Percentiles rank a stretch among this genome's conserved stretches.
phyloP scores from a whole-genome alignment of 2,329 filamentous ascomycete genomes.

The Blumeria hordei region DNA sequence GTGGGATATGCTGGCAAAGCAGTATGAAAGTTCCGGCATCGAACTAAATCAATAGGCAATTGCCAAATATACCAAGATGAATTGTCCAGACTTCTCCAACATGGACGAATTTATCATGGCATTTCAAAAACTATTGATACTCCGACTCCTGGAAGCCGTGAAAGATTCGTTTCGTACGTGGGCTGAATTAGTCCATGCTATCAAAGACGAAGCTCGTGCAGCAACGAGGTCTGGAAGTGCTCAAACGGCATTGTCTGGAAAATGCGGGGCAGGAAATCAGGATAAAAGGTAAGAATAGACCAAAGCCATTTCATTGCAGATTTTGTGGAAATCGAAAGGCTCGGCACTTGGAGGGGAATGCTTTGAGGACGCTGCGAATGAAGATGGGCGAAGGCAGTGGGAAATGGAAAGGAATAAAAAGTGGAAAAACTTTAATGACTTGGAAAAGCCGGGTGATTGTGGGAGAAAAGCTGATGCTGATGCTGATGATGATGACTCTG shows the following conservation, averaged over 20 bases:
- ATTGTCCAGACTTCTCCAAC: background rate
- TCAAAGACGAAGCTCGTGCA: background rate
- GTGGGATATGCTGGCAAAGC: background rate
- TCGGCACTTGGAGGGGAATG: background rate
- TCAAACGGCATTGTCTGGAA: background rate
- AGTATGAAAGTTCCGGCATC: background rate
- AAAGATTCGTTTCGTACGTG: slow-evolving; percentile 7
- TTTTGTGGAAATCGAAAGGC: background rate
- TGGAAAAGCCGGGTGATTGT: too few relatives aligned
- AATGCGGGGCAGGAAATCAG: background rate
- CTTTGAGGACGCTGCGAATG: background rate
- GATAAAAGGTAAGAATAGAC: background rate
- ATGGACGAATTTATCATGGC: background rate
- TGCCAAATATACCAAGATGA: background rate
- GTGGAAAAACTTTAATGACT: background rate
- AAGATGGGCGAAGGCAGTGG: background rate
- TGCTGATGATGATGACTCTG: background rate
- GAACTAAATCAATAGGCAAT: background rate
- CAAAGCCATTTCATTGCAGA: background rate
- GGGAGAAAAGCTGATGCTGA: too few relatives aligned
- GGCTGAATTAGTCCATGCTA: background rate
- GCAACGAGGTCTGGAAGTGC: background rate
- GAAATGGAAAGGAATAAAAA: background rate
- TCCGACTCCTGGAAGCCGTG: background rate
- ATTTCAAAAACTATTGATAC: background rate